Conservation (phyloP, 371 early-diverging fungal species). For the Chytridium lagenaria region DNA sequence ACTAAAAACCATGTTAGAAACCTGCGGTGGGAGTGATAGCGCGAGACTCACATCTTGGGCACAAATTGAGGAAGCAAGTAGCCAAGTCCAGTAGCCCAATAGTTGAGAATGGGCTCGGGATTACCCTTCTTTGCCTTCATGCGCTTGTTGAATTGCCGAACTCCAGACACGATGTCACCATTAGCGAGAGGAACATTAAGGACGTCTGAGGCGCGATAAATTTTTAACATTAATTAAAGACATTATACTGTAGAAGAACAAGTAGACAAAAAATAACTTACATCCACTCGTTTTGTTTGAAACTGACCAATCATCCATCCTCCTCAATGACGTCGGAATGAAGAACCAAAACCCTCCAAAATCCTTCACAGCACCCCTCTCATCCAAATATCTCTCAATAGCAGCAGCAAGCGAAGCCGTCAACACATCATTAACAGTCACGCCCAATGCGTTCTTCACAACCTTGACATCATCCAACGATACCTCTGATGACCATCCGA, state of each 20-base stretch:
- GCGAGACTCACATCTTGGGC: slow-evolving; percentile 20
- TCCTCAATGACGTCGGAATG: slow-evolving; percentile 36
- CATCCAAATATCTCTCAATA: slow-evolving; percentile 23
- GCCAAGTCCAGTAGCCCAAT: not conserved
- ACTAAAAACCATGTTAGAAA: not conserved
- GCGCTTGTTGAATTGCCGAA: slow-evolving; percentile 23
- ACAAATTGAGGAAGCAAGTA: slow-evolving; percentile 29
- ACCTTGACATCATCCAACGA: slow-evolving; percentile 33
- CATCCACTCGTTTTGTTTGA: slow-evolving; percentile 32
- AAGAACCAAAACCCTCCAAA: slow-evolving; percentile 33
- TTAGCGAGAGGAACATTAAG: slow-evolving; percentile 27
- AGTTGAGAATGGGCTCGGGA: slow-evolving; percentile 36
- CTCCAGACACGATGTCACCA: slow-evolving; percentile 10
- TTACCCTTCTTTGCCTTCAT: slow-evolving; percentile 31
- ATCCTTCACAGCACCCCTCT: slow-evolving; percentile 24
- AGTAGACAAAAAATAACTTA: slow-evolving; percentile 9
- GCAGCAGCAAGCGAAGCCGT: slow-evolving; percentile 29
- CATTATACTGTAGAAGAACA: not conserved
- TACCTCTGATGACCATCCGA: slow-evolving; percentile 31
- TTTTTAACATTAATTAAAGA: not conserved
- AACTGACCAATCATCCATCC: slow-evolving; percentile 28
- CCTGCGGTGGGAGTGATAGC: not conserved
- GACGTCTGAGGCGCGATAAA: slow-evolving; percentile 29
- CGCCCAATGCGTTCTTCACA: too few relatives aligned
- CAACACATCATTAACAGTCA: slow-evolving; percentile 45